A percentile compares a stretch with the other conserved stretches of the same genome.
Evolutionary conservation across 805 yeast species (phyloP).

Genomic region (Candida koratica): DNA sequence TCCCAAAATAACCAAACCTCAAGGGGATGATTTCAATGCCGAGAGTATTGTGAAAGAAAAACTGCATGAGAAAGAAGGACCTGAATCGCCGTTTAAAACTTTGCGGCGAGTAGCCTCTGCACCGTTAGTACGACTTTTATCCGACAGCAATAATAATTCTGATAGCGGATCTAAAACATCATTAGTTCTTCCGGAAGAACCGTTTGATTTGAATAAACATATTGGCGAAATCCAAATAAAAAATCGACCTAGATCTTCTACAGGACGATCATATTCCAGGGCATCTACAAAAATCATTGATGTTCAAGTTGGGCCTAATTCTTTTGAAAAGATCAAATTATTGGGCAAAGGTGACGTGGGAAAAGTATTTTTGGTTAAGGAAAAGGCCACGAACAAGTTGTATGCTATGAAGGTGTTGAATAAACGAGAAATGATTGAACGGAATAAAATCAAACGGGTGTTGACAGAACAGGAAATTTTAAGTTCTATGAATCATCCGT

Average conservation of each 20-base stretch:
- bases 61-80: not conserved
- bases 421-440: slow-evolving; percentile 89
- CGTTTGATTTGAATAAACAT: slow-evolving; percentile 39
- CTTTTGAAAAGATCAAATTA: slow-evolving; percentile 85
- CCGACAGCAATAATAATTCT: slow-evolving; percentile 16
- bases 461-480: slow-evolving; percentile 95
- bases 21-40: not conserved
- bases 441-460: slow-evolving; percentile 92
- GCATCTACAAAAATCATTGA: slow-evolving; percentile 70
- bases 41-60: too few species aligned
- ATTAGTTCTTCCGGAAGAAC: slow-evolving; percentile 25
- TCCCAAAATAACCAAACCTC: not conserved
- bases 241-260: slow-evolving; percentile 35
- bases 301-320: slow-evolving; percentile 78
- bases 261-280: slow-evolving; percentile 63
- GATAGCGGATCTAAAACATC: slow-evolving; percentile 7
- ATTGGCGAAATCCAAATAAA: slow-evolving; percentile 40
- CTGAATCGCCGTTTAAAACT: slow-evolving; percentile 12
- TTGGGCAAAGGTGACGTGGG: slow-evolving; percentile 98
- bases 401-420: slow-evolving; percentile 91
- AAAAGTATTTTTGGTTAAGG: slow-evolving; percentile 86
- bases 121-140: slow-evolving; percentile 52
- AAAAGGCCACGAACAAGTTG: slow-evolving; percentile 65
- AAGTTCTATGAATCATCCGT: slow-evolving; percentile 94
- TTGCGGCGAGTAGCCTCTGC: slow-evolving; percentile 82